Evolutionary conservation across 1,284 basidiomycete genomes (phyloP), one percentile per base, ranked within the genome.

Genomic region (Austroboletus novae-zelandiae): DNA sequence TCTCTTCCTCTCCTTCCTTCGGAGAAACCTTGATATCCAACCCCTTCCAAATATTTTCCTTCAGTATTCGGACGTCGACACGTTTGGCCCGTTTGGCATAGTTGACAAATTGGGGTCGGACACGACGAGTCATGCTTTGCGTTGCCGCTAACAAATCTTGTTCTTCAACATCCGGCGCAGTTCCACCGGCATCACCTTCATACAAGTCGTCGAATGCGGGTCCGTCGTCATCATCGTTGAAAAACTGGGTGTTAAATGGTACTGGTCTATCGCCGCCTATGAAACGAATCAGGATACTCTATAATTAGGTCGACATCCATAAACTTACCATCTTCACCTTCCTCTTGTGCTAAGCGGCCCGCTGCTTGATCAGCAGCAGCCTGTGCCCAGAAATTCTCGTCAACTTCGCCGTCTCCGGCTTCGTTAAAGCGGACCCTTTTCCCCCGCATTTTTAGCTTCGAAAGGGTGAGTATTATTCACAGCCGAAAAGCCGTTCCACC

Each of bases 41-140:
- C 7, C 91, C 90, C 64, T 82, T 89, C 96, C 96, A 99, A 50
- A 99, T 98, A 62, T 94, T 97, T 56, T 99, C 97, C 74, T 99
- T 99, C 60, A 99, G 76, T 70, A 89, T 92, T 65, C 94, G 84
- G 43, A 99, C 94, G 65, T 99, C 97, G 27, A 99, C 95, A 40
- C 95, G 79, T 74, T 98, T 99, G 3, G 97, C 96, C 50, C 91
- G 85, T 72, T 96, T 97, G 5, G 95, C 89, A 64, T 97, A 98
- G 60, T 95, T 94, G 61, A 99, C 93, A 55, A 84, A 84, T 66
- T 98, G 91, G 2, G 94, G 94, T 53, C 86, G 79, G 37, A 92
- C 84, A 10, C 91, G 84, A 47, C 88, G 83, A 37, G 86, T 80
- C 61, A 88, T 84, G 18, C 88, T 86, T 59, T 91, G 86, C 0